Evolutionary conservation across 2,329 filamentous ascomycete genomes (phyloP).

Genomic region (Aspergillus pseudoviridinutans): DNA sequence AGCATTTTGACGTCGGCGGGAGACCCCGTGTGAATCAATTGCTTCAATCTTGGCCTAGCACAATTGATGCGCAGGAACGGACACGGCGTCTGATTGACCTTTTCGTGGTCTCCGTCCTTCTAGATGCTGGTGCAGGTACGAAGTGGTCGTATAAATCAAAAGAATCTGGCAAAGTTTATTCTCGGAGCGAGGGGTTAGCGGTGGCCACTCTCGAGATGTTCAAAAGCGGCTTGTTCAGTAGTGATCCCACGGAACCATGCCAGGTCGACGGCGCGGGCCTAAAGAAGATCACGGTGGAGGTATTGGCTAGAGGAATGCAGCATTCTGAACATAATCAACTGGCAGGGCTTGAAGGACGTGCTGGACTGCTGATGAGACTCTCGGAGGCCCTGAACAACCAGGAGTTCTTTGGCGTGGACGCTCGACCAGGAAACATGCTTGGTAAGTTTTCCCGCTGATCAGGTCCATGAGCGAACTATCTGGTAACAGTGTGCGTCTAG

Average conservation of each 20-base stretch:
- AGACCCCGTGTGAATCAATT: slow-evolving; percentile 50
- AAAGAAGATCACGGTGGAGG: slow-evolving; percentile 66
- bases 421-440: slow-evolving; percentile 88
- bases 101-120: slow-evolving; percentile 58
- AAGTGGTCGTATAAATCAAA: slow-evolving; percentile 90
- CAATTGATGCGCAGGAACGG: slow-evolving; percentile 47
- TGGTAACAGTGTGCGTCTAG: slow-evolving; percentile 43
- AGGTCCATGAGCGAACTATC: neutral
- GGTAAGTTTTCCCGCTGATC: slow-evolving; percentile 52
- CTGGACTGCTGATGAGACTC: slow-evolving; percentile 71
- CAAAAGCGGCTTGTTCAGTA: slow-evolving; percentile 84
- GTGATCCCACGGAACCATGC: slow-evolving; percentile 72
- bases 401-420: slow-evolving; percentile 79
- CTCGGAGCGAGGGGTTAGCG: slow-evolving; percentile 83
- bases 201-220: slow-evolving; percentile 84
- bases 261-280: slow-evolving; percentile 86
- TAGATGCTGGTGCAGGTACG: slow-evolving; percentile 76
- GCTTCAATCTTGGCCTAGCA: slow-evolving; percentile 48
- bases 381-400: slow-evolving; percentile 72
- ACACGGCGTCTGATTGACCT: slow-evolving; percentile 58
- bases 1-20: slow-evolving; percentile 60
- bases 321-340: slow-evolving; percentile 76
- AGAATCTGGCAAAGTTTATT: slow-evolving; percentile 77
- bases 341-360: slow-evolving; percentile 78
- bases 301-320: slow-evolving; percentile 78